A percentile compares a stretch with the other conserved stretches of the same genome.
These are phyloP conservation scores for Cordyceps tenuipes DNA, from an alignment of 2,329 filamentous ascomycete species.

Conservation along the genomic window DNA sequence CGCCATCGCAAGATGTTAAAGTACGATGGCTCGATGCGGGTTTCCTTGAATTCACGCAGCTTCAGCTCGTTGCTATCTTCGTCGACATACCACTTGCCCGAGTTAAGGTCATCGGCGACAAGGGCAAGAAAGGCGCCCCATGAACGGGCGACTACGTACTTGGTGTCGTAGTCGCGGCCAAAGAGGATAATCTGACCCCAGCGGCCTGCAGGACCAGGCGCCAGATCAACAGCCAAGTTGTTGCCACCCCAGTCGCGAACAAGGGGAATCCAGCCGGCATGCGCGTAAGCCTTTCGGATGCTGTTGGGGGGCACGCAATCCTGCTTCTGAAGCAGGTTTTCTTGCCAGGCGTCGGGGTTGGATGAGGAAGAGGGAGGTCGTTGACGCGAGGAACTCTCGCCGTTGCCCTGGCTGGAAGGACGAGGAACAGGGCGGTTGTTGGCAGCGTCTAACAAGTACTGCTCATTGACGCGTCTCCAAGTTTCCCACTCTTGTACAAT, in stretches of 20 bases:
- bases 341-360: slow-evolving; percentile 63
- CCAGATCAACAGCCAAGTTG: slow-evolving; percentile 87
- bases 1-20: slow-evolving; percentile 94
- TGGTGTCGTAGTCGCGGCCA: slow-evolving; percentile 95
- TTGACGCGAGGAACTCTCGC: slow-evolving; percentile 57
- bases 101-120: slow-evolving; percentile 83
- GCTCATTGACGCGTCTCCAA: slow-evolving; percentile 88
- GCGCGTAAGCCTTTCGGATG: slow-evolving; percentile 86
- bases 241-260: slow-evolving; percentile 98
- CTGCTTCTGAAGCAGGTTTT: slow-evolving; percentile 76
- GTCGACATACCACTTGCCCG: slow-evolving; percentile 84
- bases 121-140: slow-evolving; percentile 82
- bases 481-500: slow-evolving; percentile 97
- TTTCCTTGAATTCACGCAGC: slow-evolving; percentile 80
- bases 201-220: slow-evolving; percentile 77
- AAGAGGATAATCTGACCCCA: slow-evolving; percentile 98
- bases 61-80: slow-evolving; percentile 90
- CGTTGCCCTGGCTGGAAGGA: slow-evolving; percentile 60
- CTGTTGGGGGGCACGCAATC: slow-evolving; percentile 79
- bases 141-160: slow-evolving; percentile 89
- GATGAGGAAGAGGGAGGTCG: slow-evolving; percentile 39
- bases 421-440: slow-evolving; percentile 54
- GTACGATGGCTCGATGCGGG: slow-evolving; percentile 84
- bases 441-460: slow-evolving; percentile 62
- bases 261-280: slow-evolving; percentile 90